A percentile compares a stretch with the other conserved stretches of the same genome.
These are phyloP conservation scores for Cnidoscolus chayamansa DNA, from an alignment of 441 rosid species.

Conservation along the genomic window DNA sequence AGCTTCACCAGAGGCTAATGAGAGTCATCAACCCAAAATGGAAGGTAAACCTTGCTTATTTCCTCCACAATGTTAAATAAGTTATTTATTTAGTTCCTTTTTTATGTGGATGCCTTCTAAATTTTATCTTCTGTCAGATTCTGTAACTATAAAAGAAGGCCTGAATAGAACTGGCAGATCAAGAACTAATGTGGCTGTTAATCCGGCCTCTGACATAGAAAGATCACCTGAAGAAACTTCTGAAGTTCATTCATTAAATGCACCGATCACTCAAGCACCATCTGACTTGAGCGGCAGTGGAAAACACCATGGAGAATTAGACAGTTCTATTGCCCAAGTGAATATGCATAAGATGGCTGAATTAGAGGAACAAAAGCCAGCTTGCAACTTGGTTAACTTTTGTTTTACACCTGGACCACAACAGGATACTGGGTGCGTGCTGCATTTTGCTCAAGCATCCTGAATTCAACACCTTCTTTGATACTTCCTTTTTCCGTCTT, in stretches of 20 bases:
- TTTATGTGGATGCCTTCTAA: background rate
- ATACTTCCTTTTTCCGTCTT: background rate
- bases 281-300: constrained; percentile 9
- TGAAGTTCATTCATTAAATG: constrained; percentile 23
- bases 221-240: constrained; percentile 26
- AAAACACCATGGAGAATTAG: constrained; percentile 8
- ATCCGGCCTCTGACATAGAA: constrained; percentile 21
- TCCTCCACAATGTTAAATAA: background rate
- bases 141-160: constrained; percentile 36
- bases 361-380: constrained; percentile 28
- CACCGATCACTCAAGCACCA: constrained; percentile 23
- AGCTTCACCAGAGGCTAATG: constrained; percentile 34
- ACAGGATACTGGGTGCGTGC: constrained; percentile 31
- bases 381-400: constrained; percentile 14
- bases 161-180: constrained; percentile 20
- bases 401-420: constrained; percentile 26
- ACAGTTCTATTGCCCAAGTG: constrained; percentile 24
- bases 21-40: constrained; percentile 17
- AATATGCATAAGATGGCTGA: constrained; percentile 24
- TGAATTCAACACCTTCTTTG: background rate
- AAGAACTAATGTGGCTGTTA: constrained; percentile 25
- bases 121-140: constrained; percentile 13
- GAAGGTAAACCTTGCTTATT: constrained; percentile 30
- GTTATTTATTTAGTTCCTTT: too few relatives aligned
- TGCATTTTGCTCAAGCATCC: too few relatives aligned